phyloP scores from a whole-genome alignment of 129 eudicot genomes.

The Artemisia argyi region DNA sequence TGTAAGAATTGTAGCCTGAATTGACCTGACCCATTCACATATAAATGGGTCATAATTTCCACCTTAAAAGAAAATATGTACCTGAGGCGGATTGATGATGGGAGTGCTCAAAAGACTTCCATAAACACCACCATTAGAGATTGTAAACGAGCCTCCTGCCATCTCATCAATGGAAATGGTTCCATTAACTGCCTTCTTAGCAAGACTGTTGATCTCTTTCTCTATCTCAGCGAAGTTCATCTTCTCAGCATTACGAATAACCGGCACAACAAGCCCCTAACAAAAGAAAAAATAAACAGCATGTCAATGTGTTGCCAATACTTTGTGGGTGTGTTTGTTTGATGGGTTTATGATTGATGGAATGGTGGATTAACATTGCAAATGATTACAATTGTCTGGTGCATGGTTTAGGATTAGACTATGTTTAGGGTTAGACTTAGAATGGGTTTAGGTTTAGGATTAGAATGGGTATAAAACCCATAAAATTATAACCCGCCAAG shows the following conservation, averaged over 20 bases:
- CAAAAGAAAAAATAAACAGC: background rate
- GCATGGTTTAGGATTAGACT: too few relatives aligned
- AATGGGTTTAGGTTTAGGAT: too few relatives aligned
- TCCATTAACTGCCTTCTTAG: constrained; percentile 86
- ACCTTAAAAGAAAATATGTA: constrained; percentile 13
- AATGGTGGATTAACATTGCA: too few relatives aligned
- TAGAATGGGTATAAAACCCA: too few relatives aligned
- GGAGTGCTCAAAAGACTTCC: constrained; percentile 99
- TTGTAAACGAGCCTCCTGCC: constrained; percentile 96
- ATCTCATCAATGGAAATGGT: constrained; percentile 89
- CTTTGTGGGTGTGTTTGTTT: background rate
- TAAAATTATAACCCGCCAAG: too few relatives aligned
- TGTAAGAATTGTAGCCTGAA: background rate
- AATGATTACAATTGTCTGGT: too few relatives aligned
- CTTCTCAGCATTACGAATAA: constrained; percentile 63
- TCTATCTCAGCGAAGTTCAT: constrained; percentile 86
- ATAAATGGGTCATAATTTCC: background rate
- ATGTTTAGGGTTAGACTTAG: too few relatives aligned
- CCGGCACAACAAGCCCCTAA: constrained; percentile 86
- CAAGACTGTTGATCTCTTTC: constrained; percentile 81
- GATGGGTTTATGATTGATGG: too few relatives aligned
- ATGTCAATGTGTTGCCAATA: background rate
- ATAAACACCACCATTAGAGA: constrained; percentile 96
- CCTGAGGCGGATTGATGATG: constrained; percentile 97
- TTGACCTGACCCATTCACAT: background rate